Evolutionary conservation across 1,284 basidiomycete species (phyloP).

Genomic region (Volvariella surrecta): DNA sequence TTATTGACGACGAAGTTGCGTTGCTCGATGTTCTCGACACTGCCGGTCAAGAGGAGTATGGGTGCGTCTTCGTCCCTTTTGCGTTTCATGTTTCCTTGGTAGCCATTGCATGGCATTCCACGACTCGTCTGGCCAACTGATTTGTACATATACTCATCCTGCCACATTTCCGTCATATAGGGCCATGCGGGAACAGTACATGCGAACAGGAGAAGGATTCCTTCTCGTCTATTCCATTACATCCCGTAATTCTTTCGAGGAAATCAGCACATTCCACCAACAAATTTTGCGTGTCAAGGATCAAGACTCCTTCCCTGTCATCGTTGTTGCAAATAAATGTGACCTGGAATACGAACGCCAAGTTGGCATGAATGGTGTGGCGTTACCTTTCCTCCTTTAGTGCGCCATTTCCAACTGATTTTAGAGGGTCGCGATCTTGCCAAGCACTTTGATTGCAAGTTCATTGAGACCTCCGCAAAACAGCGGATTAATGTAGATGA

Average conservation of each 20-base stretch:
- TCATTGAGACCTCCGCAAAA: slow-evolving; percentile 99
- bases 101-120: slow-evolving; percentile 6
- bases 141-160: slow-evolving; percentile 1
- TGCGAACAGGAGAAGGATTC: slow-evolving; percentile 97
- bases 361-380: slow-evolving; percentile 89
- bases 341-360: slow-evolving; percentile 98
- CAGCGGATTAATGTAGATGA: slow-evolving; percentile 98
- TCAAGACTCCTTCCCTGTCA: slow-evolving; percentile 95
- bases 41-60: slow-evolving; percentile 98
- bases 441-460: slow-evolving; percentile 93
- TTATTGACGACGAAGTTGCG: slow-evolving; percentile 97
- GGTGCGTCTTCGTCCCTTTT: slow-evolving; percentile 44
- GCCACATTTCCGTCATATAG: slow-evolving; percentile 29
- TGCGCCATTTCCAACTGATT: slow-evolving; percentile 3
- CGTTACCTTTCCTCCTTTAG: slow-evolving; percentile 1
- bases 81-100: slow-evolving; percentile 7
- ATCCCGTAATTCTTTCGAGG: slow-evolving; percentile 95
- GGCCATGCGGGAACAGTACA: slow-evolving; percentile 97
- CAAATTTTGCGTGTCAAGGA: slow-evolving; percentile 97
- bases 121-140: too few species aligned
- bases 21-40: slow-evolving; percentile 97
- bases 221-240: slow-evolving; percentile 99
- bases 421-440: slow-evolving; percentile 96
- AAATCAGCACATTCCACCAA: slow-evolving; percentile 96
- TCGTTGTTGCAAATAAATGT: slow-evolving; percentile 98